phyloP scores from a whole-genome alignment of 177 flowering plant species.

The Telopea speciosissima region DNA sequence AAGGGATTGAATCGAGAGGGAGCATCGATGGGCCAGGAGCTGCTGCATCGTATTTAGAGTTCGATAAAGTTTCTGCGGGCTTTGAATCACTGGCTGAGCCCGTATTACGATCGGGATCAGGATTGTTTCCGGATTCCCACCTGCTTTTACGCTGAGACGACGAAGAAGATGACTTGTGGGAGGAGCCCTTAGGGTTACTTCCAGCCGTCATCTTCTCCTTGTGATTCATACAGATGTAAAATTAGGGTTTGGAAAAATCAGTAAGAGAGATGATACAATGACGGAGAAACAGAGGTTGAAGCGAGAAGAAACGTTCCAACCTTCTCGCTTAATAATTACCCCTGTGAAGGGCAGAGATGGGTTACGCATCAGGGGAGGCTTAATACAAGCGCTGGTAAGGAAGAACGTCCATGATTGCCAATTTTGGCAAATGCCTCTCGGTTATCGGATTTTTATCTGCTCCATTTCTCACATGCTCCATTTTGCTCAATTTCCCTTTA shows the following conservation, averaged over 20 bases:
- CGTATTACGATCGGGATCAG: conserved; percentile 7
- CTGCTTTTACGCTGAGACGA: conserved; percentile 43
- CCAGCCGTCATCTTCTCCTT: conserved; percentile 43
- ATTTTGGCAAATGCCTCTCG: no score
- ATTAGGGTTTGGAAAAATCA: conserved; percentile 3
- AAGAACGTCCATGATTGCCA: no score
- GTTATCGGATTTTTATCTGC: no score
- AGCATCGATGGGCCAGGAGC: conserved; percentile 8
- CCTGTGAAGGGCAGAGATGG: no score
- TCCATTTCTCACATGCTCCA: no score
- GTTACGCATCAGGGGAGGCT: no score
- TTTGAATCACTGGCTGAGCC: conserved; percentile 3
- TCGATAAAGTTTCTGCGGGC: conserved; percentile 26
- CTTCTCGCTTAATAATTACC: no score
- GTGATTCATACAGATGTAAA: conserved; percentile 22
- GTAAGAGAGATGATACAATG: background rate
- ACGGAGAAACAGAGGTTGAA: no score
- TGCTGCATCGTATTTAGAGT: conserved; percentile 3
- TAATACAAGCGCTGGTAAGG: no score
- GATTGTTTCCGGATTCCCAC: conserved; percentile 25
- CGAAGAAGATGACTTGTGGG: conserved; percentile 30
- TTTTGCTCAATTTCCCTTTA: no score
- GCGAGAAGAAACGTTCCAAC: no score
- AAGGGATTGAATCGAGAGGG: conserved; percentile 6
- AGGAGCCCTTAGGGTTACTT: conserved; percentile 22